Percentiles rank a stretch among this genome's conserved stretches.
Evolutionary conservation across 192 early-diverging fungal species (phyloP).

Genomic region (Linnemannia schmuckeri): DNA sequence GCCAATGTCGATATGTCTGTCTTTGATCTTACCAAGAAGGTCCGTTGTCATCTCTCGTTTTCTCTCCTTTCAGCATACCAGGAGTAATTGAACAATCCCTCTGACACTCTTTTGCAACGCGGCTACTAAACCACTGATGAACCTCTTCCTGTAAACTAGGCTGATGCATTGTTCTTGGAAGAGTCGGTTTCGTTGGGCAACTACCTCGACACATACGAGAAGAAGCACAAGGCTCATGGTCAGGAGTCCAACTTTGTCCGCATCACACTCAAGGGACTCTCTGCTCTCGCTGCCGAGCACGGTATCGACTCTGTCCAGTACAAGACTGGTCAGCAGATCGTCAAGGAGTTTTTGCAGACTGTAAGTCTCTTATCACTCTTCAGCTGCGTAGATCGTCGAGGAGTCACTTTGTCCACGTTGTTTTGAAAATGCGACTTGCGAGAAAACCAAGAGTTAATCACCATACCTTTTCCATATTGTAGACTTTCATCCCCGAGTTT

Average conservation of each 20-base stretch:
- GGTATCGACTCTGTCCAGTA: slow-evolving; percentile 46
- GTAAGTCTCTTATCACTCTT: not conserved
- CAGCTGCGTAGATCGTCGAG: not conserved
- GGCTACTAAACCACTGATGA: not conserved
- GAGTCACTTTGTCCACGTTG: too few species aligned
- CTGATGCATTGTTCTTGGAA: slow-evolving; percentile 55
- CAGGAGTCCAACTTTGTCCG: slow-evolving; percentile 43
- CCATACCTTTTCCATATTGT: not conserved
- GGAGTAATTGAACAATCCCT: not conserved
- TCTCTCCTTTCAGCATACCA: not conserved
- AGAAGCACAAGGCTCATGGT: slow-evolving; percentile 17
- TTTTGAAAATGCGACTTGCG: too few species aligned
- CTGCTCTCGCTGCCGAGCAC: slow-evolving; percentile 43
- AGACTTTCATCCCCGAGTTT: slow-evolving; percentile 52
- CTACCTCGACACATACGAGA: slow-evolving; percentile 43
- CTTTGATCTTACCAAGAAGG: slow-evolving; percentile 49
- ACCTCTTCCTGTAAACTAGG: slow-evolving; percentile 9
- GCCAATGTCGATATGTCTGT: slow-evolving; percentile 46
- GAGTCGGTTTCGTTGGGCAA: slow-evolving; percentile 46
- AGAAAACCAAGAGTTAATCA: not conserved
- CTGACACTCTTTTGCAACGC: not conserved
- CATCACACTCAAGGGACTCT: slow-evolving; percentile 46
- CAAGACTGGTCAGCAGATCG: slow-evolving; percentile 44
- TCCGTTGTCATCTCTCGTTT: not conserved
- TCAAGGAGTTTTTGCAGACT: slow-evolving; percentile 48